These are phyloP conservation scores for Rheum nobile DNA, from an alignment of 148 eudicot genomes.

Conservation along the genomic window DNA sequence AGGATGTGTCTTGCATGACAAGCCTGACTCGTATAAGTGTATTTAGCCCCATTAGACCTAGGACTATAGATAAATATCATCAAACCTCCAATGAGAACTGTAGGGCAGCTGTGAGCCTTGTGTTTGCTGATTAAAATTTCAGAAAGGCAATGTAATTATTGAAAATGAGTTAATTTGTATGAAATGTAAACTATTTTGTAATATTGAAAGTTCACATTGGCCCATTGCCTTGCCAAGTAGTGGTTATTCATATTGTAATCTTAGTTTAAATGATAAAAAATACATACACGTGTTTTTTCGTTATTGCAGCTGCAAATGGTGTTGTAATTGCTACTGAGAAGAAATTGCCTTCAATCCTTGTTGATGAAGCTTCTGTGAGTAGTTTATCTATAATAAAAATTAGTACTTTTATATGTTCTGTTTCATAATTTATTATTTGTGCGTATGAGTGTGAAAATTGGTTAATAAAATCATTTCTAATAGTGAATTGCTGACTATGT, in stretches of 20 bases:
- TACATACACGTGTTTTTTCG: not conserved
- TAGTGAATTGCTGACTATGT: not conserved
- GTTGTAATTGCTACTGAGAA: conserved; percentile 75
- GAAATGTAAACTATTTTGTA: not conserved
- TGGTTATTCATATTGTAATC: not conserved
- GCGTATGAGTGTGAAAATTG: not conserved
- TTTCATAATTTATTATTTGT: too few relatives aligned
- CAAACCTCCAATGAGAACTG: not conserved
- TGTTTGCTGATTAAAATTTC: not conserved
- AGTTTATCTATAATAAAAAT: too few relatives aligned
- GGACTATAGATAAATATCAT: not conserved
- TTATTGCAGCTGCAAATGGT: not conserved
- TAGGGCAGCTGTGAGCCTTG: not conserved
- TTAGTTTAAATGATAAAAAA: not conserved
- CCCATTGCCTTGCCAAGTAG: not conserved
- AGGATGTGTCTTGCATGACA: not conserved
- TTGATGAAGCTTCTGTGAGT: conserved; percentile 6
- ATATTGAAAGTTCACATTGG: not conserved
- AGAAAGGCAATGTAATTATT: too few relatives aligned
- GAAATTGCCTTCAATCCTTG: conserved; percentile 7
- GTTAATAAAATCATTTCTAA: not conserved
- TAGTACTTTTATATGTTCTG: too few relatives aligned
- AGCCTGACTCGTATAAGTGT: not conserved
- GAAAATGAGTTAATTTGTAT: too few relatives aligned
- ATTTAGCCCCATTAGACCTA: not conserved